Evolutionary conservation across 441 rosid species (phyloP), one percentile per base, ranked within the genome.

Genomic region (Pelargonium hybrid): DNA sequence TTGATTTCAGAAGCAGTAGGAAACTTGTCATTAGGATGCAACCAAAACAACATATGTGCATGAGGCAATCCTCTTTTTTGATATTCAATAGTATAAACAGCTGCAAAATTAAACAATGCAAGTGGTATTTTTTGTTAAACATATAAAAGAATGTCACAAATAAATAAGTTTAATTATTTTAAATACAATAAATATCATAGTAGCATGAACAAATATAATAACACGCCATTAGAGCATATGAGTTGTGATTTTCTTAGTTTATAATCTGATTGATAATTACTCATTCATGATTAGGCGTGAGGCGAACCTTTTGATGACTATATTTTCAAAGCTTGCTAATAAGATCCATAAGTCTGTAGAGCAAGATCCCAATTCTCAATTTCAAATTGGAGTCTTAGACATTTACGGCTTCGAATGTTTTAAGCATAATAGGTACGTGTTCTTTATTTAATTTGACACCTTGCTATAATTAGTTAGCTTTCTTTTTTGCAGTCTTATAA

Each of bases 371-470:
- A 59, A 89, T 68, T 94, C 98, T 69, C 89, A 90, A 75, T 77
- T 67, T 66, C 83, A 89, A 73, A 92, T 94, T 74, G 99, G 99
- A 66, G 96, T 94, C 79, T 91, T 92, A 76, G 89, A 85, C 82
- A 85, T 90, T 50, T 88, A 88, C 75, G 93, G 95, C 81, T 89
- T 89, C 65, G 95, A 88, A 85, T 87, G 92, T 89, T 94, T 93
- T 86, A 88, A 93, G 96, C 91, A 86, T 87, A 85, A 82, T 89
- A 71, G 96, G 95, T 93, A 91, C 48, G 92, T 92, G 77, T 84
- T 93, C 87, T 85, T 83, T 90, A 83, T 82, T 71, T 81, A 80
- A 79, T 76, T 67, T 69, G 64, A 21, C 15, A 8, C 64, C 64
- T 45, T 59, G 64, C 29, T 21, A 59, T 59, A 6, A 23, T 23